Evolutionary conservation across 148 eudicot genomes (phyloP).

Genomic region (Cornus controversa): DNA sequence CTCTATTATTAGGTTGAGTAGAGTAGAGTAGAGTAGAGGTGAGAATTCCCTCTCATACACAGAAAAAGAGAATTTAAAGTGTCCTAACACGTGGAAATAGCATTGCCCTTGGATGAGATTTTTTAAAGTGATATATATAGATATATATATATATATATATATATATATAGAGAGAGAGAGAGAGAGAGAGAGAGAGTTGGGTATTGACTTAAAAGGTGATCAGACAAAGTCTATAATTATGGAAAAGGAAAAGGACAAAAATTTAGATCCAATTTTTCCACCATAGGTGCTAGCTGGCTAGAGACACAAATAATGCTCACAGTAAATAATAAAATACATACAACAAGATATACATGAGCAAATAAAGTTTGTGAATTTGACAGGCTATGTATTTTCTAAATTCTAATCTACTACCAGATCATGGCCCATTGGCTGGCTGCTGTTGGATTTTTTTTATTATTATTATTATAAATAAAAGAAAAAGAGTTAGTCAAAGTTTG

Average conservation of each 20-base stretch:
- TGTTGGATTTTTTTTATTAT: too few relatives aligned
- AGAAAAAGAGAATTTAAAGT: too few relatives aligned
- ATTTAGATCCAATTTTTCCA: neutral
- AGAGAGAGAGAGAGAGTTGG: neutral
- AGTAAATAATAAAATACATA: neutral
- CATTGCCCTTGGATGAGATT: too few relatives aligned
- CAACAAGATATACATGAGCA: neutral
- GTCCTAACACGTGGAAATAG: too few relatives aligned
- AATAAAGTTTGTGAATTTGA: neutral
- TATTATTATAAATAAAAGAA: too few relatives aligned
- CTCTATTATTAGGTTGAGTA: too few relatives aligned
- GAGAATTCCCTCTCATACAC: too few relatives aligned
- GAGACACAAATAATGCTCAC: neutral
- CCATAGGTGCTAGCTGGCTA: conserved; percentile 2
- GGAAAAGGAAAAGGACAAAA: neutral
- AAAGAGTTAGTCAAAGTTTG: too few relatives aligned
- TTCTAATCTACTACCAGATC: neutral
- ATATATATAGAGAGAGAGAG: too few relatives aligned
- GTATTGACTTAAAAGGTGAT: neutral
- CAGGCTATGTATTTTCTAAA: neutral
- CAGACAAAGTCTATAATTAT: neutral
- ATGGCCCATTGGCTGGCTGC: neutral
- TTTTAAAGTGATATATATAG: too few relatives aligned
- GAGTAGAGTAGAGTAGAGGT: too few relatives aligned
- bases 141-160: too few relatives aligned